Evolutionary conservation across 495 filamentous ascomycete species (phyloP), one percentile per base, ranked within the genome.

Genomic region (Pyrenopolyporus hunteri): DNA sequence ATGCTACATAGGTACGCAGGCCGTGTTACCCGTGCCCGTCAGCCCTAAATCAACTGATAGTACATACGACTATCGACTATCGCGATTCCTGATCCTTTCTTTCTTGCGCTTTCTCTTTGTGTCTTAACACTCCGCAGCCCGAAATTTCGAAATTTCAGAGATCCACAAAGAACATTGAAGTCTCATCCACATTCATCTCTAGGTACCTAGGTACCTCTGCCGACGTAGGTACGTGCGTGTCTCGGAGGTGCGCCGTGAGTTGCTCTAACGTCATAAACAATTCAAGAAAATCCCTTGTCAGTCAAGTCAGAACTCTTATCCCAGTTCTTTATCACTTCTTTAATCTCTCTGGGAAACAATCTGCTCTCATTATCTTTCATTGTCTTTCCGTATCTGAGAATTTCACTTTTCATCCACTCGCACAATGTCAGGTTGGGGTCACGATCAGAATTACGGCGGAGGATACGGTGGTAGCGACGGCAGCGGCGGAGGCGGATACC

Each of bases 391-490:
- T n/a, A n/a, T n/a, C n/a, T n/a, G n/a, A n/a, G n/a, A n/a, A n/a
- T n/a, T n/a, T n/a, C 8, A 22, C n/a, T 2, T 25, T 33, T 1
- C 17, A 35, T 22, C 16, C 9, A 11, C 45, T 25, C 5, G 13
- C 2, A 66, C 25, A 17, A 66, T 66, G 63, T 66, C 63, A 4
- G 63, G 63, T 20, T 66, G 63, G 63, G 57, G 54, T 55, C 50
- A 55, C 25, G 47, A 68, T 25, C 65, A 64, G 29, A 54, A 55
- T 35, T 61, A 67, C 50, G 50, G 46, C 8, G 63, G 59, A 31
- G 59, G 67, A 32, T 50, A 58, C n/a, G 64, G 64, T 3, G 60
- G 60, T 4, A 42, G 40, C 13, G n/a, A 58, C 11, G 46, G 64
- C 1, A 59, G 64, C 1, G 64, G 59, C 2, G 50, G 45, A 26